Evolutionary conservation across 2,329 filamentous ascomycete genomes (phyloP).

Genomic region (Fusarium torreyae): DNA sequence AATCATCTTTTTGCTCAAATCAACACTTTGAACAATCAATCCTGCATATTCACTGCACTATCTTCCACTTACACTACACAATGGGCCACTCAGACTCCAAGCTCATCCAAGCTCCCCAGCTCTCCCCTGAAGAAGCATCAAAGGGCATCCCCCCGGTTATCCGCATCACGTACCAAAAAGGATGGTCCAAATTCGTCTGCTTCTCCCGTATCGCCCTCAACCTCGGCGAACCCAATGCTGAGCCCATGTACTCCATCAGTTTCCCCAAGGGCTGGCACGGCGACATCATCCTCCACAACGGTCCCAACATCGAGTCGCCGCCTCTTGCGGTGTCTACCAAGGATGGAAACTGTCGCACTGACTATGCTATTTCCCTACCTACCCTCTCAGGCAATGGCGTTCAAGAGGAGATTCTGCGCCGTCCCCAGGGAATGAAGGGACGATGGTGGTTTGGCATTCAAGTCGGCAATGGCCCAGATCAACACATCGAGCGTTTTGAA

Average conservation of each 20-base stretch:
- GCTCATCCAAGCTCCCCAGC: constrained; percentile 11
- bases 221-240: constrained; percentile 29
- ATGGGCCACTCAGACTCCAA: constrained; percentile 43
- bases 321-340: constrained; percentile 24
- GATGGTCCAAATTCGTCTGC: constrained; percentile 22
- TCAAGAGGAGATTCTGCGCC: constrained; percentile 35
- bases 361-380: constrained; percentile 40
- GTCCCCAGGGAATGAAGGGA: constrained; percentile 17
- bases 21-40: neutral
- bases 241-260: constrained; percentile 34
- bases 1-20: neutral
- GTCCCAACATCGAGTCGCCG: constrained; percentile 13
- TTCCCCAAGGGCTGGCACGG: constrained; percentile 30
- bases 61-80: neutral
- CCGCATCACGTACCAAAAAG: constrained; percentile 32
- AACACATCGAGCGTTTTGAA: constrained; percentile 40
- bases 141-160: constrained; percentile 29
- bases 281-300: constrained; percentile 40
- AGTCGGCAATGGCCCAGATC: constrained; percentile 32
- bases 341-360: neutral
- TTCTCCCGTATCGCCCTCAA: constrained; percentile 7
- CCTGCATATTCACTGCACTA: neutral
- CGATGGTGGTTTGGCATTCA: constrained; percentile 43
- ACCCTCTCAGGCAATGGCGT: neutral
- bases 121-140: constrained; percentile 15